Evolutionary conservation across 2,329 filamentous ascomycete genomes (phyloP).

Genomic region (Colletotrichum cereale): DNA sequence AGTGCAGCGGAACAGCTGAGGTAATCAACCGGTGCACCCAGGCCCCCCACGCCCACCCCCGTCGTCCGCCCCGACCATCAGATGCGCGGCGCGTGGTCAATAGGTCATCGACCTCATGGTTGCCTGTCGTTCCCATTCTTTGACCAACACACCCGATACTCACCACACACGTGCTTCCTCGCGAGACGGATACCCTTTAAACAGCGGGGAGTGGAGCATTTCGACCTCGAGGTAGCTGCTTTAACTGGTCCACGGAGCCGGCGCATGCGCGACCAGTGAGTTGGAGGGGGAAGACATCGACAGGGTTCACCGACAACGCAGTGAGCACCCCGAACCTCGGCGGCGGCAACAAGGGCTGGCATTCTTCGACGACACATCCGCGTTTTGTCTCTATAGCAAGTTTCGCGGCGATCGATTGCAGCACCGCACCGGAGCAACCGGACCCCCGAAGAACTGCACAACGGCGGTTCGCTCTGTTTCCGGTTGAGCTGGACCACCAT

Average conservation of each 20-base stretch:
- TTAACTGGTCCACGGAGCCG: background rate
- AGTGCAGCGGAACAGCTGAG: conserved; percentile 18
- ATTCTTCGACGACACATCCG: conserved; percentile 2
- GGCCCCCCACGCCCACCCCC: conserved; percentile 20
- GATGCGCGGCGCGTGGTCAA: conserved; percentile 33
- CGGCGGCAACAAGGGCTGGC: background rate
- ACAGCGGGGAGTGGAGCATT: background rate
- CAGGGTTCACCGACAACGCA: conserved; percentile 14
- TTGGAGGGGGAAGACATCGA: conserved; percentile 9
- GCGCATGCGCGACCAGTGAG: conserved; percentile 4
- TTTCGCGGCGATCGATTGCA: background rate
- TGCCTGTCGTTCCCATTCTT: conserved; percentile 12
- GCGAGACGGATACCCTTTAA: conserved; percentile 1
- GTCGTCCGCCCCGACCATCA: conserved; percentile 7
- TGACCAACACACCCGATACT: background rate
- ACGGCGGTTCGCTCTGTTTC: background rate
- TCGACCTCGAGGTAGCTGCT: background rate
- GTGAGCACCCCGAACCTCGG: conserved; percentile 6
- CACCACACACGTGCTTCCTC: background rate
- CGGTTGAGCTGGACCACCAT: background rate
- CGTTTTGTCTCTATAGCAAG: background rate
- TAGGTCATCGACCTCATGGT: conserved; percentile 38
- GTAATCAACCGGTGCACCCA: conserved; percentile 16
- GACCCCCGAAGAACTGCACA: background rate
- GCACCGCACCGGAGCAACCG: background rate